Conservation (phyloP, 1,139 yeast species). For the Sugiyamaella pinicola region DNA sequence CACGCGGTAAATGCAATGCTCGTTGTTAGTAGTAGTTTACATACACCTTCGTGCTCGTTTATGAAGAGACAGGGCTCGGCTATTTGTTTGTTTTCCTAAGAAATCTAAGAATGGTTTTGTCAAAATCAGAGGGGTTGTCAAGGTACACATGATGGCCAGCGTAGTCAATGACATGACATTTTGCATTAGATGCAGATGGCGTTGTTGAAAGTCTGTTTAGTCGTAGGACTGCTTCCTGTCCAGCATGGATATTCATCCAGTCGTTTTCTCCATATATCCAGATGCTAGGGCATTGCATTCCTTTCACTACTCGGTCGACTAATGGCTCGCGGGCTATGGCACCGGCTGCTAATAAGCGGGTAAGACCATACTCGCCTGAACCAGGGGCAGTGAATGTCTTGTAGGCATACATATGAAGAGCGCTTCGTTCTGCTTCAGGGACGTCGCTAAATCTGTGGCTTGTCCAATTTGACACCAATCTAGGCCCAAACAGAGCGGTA, state of each 20-base stretch:
- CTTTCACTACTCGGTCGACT: conserved; percentile 54
- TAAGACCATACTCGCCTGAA: conserved; percentile 64
- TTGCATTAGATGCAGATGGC: conserved; percentile 39
- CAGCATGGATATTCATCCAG: conserved; percentile 84
- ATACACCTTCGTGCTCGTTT: no score
- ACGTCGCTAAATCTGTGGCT: conserved; percentile 41
- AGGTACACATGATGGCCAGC: conserved; percentile 82
- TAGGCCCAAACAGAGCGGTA: conserved; percentile 44
- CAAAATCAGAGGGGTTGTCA: conserved; percentile 69
- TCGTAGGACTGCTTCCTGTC: conserved; percentile 50
- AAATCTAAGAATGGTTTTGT: conserved; percentile 52
- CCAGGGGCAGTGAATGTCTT: conserved; percentile 61
- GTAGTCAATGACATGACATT: conserved; percentile 51
- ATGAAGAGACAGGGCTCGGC: conserved; percentile 1
- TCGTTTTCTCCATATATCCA: conserved; percentile 81
- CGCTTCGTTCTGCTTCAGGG: conserved; percentile 31
- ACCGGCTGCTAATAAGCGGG: conserved; percentile 66
- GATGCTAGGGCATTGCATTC: conserved; percentile 41
- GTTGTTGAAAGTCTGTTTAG: conserved; percentile 40
- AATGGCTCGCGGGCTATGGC: conserved; percentile 75
- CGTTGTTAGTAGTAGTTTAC: no score
- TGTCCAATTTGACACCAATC: conserved; percentile 44
- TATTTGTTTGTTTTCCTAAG: not conserved
- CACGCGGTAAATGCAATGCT: not conserved
- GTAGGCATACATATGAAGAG: conserved; percentile 59